Evolutionary conservation across 2,329 filamentous ascomycete genomes (phyloP).

Genomic region (Nigrograna mackinnonii): DNA sequence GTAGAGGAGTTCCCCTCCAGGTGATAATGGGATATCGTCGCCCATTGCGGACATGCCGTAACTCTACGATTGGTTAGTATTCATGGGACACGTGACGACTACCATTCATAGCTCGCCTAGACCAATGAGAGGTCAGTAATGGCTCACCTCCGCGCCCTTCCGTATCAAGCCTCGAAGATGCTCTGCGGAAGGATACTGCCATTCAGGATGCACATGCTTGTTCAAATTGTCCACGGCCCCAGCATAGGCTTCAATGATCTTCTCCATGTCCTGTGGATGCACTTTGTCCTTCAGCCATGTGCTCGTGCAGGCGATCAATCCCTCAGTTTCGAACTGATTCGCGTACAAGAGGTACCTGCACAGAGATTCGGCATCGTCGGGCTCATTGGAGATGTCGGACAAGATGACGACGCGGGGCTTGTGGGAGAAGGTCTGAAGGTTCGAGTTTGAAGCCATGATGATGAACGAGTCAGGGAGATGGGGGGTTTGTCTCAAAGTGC

Average conservation of each 20-base stretch:
- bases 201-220: conserved; percentile 45
- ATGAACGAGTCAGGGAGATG: background rate
- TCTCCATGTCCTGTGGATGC: conserved; percentile 38
- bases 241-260: conserved; percentile 38
- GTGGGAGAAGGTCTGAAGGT: conserved; percentile 28
- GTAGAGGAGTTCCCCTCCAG: conserved; percentile 51
- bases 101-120: too few relatives aligned
- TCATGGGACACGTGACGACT: background rate
- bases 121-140: background rate
- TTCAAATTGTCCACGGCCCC: conserved; percentile 51
- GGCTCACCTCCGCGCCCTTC: conserved; percentile 34
- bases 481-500: too few relatives aligned
- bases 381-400: conserved; percentile 45
- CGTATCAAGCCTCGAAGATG: conserved; percentile 25
- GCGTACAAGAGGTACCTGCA: conserved; percentile 41
- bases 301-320: conserved; percentile 44
- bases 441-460: conserved; percentile 27
- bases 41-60: conserved; percentile 43
- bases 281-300: conserved; percentile 44
- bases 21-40: conserved; percentile 39
- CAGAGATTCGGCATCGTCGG: conserved; percentile 43
- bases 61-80: conserved; percentile 21
- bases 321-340: conserved; percentile 43
- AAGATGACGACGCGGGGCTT: conserved; percentile 45
- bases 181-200: conserved; percentile 31